Base-by-base conservation (phyloP, 352 stramenopile species). In the Phytophthora chlamydospora region DNA sequence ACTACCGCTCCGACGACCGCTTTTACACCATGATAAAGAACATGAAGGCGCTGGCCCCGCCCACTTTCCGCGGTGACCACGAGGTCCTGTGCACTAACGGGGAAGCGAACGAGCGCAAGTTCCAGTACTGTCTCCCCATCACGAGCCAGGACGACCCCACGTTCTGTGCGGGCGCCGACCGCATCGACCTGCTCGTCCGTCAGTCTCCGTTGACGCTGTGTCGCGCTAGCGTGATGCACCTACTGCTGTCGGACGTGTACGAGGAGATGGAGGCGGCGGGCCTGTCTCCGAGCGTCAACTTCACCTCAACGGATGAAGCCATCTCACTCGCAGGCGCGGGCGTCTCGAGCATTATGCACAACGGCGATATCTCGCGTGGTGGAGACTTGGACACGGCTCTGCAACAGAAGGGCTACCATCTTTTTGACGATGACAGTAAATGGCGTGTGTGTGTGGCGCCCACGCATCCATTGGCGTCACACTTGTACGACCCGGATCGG, bases 41-140 rank as follows among this genome's bases (percentile, higher is more conserved):
- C n/a, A 64, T 58, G 38, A 45, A 35, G 11, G 10, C 45, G 2
- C 12, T 58, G 46, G 36, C 11, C 12, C 14, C 46, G 8, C 69
- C 69, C 7, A 51, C 52, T 6, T 69, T 82, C 52, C 24, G 29
- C 3, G 47, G 54, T 49, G 49, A 64, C 2, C 50, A 66, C 32
- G 13, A 41, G 6, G 24, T 16, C 3, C 21, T 72, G 10, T 67
- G 63, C 57, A 27, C 49, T 17, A 45, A 49, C 1, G 39, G 48
- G 7, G 11, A 61, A 12, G 12, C 29, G 9, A 13, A 48, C 8
- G 14, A 44, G 34, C 56, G 41, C 19, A 42, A 54, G 12, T 53
- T 33, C 17, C 11, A 50, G 13, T 80, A 77, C 40, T 86, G 76
- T 17, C 74, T 86, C 2, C 76, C 76, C 3, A 81, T 86, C 34